phyloP scores from a whole-genome alignment of 23 red algal species.

The Cyanidium caldarium region DNA sequence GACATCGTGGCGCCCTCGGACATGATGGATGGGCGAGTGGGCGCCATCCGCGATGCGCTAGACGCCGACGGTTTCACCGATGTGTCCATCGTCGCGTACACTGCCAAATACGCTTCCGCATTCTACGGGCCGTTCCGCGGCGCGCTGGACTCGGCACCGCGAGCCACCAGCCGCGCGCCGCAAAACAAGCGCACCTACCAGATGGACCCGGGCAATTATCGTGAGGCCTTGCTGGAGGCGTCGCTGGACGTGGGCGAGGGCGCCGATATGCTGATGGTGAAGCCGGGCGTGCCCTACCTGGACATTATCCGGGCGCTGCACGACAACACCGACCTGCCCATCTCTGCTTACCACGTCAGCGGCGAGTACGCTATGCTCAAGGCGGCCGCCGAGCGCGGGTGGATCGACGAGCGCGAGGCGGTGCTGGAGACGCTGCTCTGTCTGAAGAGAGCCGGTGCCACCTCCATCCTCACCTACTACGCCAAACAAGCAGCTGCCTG shows the following conservation, averaged over 20 bases:
- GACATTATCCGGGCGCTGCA: conserved; percentile 73
- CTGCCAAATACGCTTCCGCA: conserved; percentile 88
- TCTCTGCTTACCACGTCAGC: conserved; percentile 86
- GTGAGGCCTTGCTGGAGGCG: conserved; percentile 65
- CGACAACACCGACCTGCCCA: conserved; percentile 32
- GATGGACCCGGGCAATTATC: conserved; percentile 86
- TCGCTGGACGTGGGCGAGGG: conserved; percentile 73
- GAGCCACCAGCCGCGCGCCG: conserved; percentile 52
- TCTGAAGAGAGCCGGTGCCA: conserved; percentile 87
- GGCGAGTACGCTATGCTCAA: conserved; percentile 99
- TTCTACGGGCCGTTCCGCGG: conserved; percentile 95
- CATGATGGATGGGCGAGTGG: conserved; percentile 99
- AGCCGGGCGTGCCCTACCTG: conserved; percentile 89
- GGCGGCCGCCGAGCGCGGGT: conserved; percentile 73
- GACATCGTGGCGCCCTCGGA: conserved; percentile 96
- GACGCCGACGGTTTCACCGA: conserved; percentile 74
- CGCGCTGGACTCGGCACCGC: conserved; percentile 81
- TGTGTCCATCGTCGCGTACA: conserved; percentile 90
- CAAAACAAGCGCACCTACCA: conserved; percentile 95
- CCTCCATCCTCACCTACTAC: conserved; percentile 96
- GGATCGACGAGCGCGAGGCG: conserved; percentile 77
- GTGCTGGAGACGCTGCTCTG: conserved; percentile 75
- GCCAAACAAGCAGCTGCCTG: conserved; percentile 79
- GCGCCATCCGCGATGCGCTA: conserved; percentile 78
- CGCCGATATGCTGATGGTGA: conserved; percentile 99